phyloP scores from a whole-genome alignment of 768 basidiomycete species.

The Rhodotorula taiwanensis region DNA sequence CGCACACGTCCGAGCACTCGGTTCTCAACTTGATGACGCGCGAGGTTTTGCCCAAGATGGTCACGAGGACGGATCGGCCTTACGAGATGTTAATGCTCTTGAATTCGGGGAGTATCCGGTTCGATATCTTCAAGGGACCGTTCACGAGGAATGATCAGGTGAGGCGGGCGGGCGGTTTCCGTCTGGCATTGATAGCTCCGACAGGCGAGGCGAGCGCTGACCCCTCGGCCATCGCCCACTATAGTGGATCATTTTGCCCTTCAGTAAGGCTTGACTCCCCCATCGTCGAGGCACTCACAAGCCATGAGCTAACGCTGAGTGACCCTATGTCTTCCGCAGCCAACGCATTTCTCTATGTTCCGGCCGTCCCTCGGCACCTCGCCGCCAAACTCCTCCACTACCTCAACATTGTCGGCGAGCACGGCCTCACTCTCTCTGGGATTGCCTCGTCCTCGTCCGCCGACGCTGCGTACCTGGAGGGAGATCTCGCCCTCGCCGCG shows the following conservation, averaged over 20 bases:
- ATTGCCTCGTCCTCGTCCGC: background rate
- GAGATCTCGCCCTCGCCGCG: background rate
- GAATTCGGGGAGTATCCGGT: conserved; percentile 46
- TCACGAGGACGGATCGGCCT: conserved; percentile 47
- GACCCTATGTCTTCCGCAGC: conserved; percentile 4
- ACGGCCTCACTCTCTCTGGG: conserved; percentile 9
- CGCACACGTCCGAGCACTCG: conserved; percentile 37
- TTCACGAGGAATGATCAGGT: conserved; percentile 46
- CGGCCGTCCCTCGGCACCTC: conserved; percentile 7
- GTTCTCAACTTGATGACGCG: conserved; percentile 43
- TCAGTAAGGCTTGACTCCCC: conserved; percentile 23
- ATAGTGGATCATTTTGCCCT: conserved; percentile 36
- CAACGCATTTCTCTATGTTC: conserved; percentile 31
- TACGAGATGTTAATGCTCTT: conserved; percentile 36
- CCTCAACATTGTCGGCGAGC: conserved; percentile 38
- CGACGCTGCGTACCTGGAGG: background rate
- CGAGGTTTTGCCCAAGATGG: conserved; percentile 55
- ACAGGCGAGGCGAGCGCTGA: background rate
- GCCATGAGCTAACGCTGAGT: no score
- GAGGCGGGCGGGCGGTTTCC: conserved; percentile 50
- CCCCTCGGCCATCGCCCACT: no score
- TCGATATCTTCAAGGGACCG: conserved; percentile 44
- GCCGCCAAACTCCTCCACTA: conserved; percentile 22
- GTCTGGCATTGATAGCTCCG: background rate
- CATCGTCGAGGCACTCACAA: no score